Base-by-base conservation (phyloP, 352 stramenopile genomes). In the Phytophthora sp. region DNA sequence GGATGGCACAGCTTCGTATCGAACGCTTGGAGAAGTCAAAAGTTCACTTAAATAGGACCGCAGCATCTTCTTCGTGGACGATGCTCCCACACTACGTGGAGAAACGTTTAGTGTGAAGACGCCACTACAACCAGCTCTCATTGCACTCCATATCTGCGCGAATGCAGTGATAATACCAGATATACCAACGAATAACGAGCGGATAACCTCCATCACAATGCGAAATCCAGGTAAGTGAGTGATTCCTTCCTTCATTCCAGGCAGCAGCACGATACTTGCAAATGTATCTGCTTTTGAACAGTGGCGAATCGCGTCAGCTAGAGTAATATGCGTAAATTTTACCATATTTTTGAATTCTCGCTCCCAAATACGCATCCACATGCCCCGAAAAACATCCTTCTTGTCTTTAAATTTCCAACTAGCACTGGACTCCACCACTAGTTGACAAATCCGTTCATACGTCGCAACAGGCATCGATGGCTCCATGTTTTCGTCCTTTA, bases 301-400 rank as follows among this genome's bases (percentile, higher is more conserved):
- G 16, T 84, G 66, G 6, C 26, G 20, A 20, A 86, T 63, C 18
- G 58, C 59, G 4, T 82, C 69, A 46, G 35, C 4, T 4, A 79
- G 18, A 1, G 47, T 53, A 31, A 80, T 21, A 5, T 52, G 45
- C 2, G 62, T 65, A 6, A 16, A 7, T 41, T 41, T 38, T 7
- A 23, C 31, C 29, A 69, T 44, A 11, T 54, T 52, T 36, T 61
- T 58, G 0, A 63, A 44, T 39, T 82, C 74, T 53, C 69, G 71
- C n/a, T 70, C 26, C 73, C 75, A 83, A 36, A 83, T 49, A 16
- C 53, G 67, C 18, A 21, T 56, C 77, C 77, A 84, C 45, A 83
- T 64, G 9, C 31, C 58, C 24, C 35, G 36, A 41, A 61, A 41
- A 18, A 20, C 31, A 36, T 54, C 27, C 3, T 16, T 21, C 31